These are phyloP conservation scores for Pestalotiopsis sp. DNA, from an alignment of 2,329 filamentous ascomycete species.

Conservation along the genomic window DNA sequence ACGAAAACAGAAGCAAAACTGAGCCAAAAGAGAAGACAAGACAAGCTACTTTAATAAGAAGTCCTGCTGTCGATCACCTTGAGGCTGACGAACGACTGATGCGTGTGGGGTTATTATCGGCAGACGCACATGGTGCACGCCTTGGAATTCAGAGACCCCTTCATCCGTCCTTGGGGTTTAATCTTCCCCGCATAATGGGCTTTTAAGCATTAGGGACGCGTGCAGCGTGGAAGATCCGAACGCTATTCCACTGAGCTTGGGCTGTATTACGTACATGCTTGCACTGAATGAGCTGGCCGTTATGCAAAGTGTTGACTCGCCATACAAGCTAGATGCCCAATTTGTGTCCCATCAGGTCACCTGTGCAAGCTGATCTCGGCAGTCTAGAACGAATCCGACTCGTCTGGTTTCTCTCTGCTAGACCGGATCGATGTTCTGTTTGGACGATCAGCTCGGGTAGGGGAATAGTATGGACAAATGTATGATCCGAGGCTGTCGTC, in stretches of 20 bases:
- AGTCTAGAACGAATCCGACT: not conserved
- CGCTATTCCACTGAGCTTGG: not conserved
- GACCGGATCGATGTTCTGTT: not conserved
- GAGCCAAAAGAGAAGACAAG: not conserved
- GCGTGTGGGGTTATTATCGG: not conserved
- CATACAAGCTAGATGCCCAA: not conserved
- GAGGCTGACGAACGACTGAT: not conserved
- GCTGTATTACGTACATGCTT: not conserved
- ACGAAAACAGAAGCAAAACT: not conserved
- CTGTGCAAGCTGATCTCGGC: not conserved
- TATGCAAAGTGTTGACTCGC: conserved; percentile 1
- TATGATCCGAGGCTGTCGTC: too few relatives aligned
- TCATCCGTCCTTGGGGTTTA: not conserved
- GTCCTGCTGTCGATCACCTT: not conserved
- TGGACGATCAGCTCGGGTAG: not conserved
- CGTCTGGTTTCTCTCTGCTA: not conserved
- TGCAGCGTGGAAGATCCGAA: not conserved
- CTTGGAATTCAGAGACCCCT: not conserved
- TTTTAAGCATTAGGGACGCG: not conserved
- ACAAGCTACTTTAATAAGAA: not conserved
- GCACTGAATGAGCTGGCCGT: not conserved
- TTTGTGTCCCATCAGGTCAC: not conserved
- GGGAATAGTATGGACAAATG: too few relatives aligned
- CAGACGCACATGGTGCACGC: not conserved
- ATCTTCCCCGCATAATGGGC: not conserved